A percentile compares a stretch with the other conserved stretches of the same genome.
Conservation (phyloP, 2,329 filamentous ascomycete species). For the Bertia moriformis region DNA sequence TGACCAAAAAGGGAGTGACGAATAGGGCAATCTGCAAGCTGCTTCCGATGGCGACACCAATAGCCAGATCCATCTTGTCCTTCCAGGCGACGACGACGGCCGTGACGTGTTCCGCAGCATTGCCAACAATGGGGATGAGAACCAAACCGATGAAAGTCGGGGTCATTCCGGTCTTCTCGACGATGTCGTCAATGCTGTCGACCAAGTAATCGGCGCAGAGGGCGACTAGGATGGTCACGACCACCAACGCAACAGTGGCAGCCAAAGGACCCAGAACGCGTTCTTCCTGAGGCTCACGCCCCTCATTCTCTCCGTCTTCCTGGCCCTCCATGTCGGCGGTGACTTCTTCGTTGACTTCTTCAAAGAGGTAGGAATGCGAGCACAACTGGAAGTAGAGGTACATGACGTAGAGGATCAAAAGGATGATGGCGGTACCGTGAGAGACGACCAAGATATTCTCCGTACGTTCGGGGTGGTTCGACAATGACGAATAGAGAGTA, state of each 20-base stretch:
- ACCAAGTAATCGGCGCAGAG: constrained; percentile 67
- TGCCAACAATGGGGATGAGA: constrained; percentile 66
- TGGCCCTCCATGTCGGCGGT: constrained; percentile 12
- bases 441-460: constrained; percentile 56
- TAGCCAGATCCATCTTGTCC: constrained; percentile 63
- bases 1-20: constrained; percentile 66
- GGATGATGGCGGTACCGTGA: constrained; percentile 61
- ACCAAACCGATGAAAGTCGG: constrained; percentile 72
- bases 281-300: too few relatives aligned
- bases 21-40: constrained; percentile 73
- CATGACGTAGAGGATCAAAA: constrained; percentile 60
- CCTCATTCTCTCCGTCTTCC: constrained; percentile 18
- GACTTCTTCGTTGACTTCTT: constrained; percentile 23
- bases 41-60: constrained; percentile 69
- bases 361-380: constrained; percentile 62
- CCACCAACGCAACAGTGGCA: constrained; percentile 50
- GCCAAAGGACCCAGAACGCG: constrained; percentile 45
- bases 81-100: constrained; percentile 66
- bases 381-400: constrained; percentile 68
- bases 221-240: constrained; percentile 56
- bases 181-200: constrained; percentile 60
- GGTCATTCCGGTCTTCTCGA: constrained; percentile 56
- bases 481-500: constrained; percentile 27
- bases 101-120: constrained; percentile 69
- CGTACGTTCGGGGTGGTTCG: constrained; percentile 17